phyloP scores from a whole-genome alignment of 2,329 filamentous ascomycete genomes.

The Plectosphaerella cucumerina region DNA sequence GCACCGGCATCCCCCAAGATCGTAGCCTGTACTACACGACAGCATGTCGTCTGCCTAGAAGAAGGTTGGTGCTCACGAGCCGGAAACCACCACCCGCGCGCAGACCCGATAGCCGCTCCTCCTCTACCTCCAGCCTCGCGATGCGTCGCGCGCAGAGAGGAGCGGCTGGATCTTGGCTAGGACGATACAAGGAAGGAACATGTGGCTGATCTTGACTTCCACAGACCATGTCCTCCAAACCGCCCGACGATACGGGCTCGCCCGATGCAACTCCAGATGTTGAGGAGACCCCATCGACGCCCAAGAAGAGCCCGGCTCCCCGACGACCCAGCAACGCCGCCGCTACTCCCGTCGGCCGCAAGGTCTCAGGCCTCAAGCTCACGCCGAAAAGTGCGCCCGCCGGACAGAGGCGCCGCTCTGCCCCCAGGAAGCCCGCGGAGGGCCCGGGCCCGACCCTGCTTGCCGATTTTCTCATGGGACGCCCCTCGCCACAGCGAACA shows the following conservation, averaged over 20 bases:
- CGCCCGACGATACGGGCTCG: constrained; percentile 11
- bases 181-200: background rate
- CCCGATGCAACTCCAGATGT: background rate
- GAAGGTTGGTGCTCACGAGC: background rate
- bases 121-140: background rate
- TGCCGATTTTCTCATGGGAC: constrained; percentile 53
- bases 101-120: background rate
- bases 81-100: no score
- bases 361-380: constrained; percentile 1
- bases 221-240: constrained; percentile 13
- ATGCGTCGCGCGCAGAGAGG: background rate
- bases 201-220: constrained; percentile 5
- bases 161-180: background rate
- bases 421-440: constrained; percentile 33
- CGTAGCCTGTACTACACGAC: background rate
- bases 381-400: constrained; percentile 41
- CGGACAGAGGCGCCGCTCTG: constrained; percentile 25
- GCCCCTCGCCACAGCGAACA: constrained; percentile 51
- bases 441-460: constrained; percentile 44
- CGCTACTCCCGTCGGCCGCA: constrained; percentile 6
- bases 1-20: no score
- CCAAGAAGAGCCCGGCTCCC: constrained; percentile 5
- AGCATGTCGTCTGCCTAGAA: background rate
- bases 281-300: background rate
- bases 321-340: constrained; percentile 5